phyloP scores from a whole-genome alignment of 2,329 filamentous ascomycete genomes.

The Exserohilum rostratum region DNA sequence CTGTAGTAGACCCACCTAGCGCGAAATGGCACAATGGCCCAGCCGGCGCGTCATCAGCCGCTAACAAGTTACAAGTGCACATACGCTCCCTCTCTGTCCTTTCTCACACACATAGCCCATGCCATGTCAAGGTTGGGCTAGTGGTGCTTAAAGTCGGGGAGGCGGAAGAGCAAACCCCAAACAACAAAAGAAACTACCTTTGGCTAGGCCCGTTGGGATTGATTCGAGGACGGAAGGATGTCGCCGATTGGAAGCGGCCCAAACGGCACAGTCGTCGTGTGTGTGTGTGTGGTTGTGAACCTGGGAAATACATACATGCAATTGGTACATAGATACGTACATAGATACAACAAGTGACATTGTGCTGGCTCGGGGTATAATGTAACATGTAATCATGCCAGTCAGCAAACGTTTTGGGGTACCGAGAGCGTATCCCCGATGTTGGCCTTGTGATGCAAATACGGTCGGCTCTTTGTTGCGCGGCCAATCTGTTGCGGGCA shows the following conservation, averaged over 20 bases:
- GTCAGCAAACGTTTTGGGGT: no score
- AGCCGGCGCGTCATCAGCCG: constrained; percentile 11
- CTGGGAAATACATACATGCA: no score
- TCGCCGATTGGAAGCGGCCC: neutral
- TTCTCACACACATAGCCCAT: constrained; percentile 4
- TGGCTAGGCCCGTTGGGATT: neutral
- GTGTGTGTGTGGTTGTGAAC: neutral
- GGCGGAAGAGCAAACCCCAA: constrained; percentile 8
- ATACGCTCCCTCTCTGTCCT: no score
- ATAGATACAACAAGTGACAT: neutral
- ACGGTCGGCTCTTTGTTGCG: neutral
- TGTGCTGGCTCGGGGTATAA: no score
- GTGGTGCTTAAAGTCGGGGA: constrained; percentile 9
- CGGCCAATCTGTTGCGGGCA: neutral
- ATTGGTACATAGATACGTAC: neutral
- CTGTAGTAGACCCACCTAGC: neutral
- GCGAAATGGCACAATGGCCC: constrained; percentile 9
- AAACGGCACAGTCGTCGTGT: neutral
- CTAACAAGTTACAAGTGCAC: constrained; percentile 2
- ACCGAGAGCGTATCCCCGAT: no score
- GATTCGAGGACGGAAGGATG: neutral
- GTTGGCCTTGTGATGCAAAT: no score
- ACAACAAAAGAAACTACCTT: neutral
- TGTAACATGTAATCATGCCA: no score
- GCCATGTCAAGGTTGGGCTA: constrained; percentile 12